Conservation (phyloP, 2,329 filamentous ascomycete genomes). For the Cercospora zeina region DNA sequence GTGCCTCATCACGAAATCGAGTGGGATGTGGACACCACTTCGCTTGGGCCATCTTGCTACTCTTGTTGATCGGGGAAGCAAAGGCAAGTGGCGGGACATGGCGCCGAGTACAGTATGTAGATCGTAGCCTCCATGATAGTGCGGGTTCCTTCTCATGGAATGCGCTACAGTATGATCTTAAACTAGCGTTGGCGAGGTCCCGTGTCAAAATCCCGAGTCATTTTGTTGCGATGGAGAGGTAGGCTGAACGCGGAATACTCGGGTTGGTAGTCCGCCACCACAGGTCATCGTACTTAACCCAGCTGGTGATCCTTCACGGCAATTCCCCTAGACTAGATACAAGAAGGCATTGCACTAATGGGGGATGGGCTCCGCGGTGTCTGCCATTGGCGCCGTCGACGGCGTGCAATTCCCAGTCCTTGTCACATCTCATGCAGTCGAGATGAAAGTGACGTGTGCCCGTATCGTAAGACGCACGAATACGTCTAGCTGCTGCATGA, state of each 20-base stretch:
- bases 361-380: slow-evolving; percentile 8
- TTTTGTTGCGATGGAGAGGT: slow-evolving; percentile 1
- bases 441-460: slow-evolving; percentile 22
- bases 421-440: slow-evolving; percentile 13
- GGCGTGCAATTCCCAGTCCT: slow-evolving; percentile 11
- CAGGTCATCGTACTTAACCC: slow-evolving; percentile 1
- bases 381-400: slow-evolving; percentile 24
- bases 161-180: slow-evolving; percentile 6
- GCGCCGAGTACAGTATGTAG: slow-evolving; percentile 1
- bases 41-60: background rate
- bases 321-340: slow-evolving; percentile 6
- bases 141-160: slow-evolving; percentile 2
- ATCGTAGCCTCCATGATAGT: background rate
- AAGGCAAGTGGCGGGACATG: slow-evolving; percentile 5
- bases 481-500: background rate
- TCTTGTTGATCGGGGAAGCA: slow-evolving; percentile 6
- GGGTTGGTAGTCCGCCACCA: slow-evolving; percentile 10
- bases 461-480: background rate
- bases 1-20: background rate
- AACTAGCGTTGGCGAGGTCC: background rate
- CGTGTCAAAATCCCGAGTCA: background rate
- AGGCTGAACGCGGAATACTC: slow-evolving; percentile 4
- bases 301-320: slow-evolving; percentile 17
- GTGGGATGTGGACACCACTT: slow-evolving; percentile 5
- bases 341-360: slow-evolving; percentile 13